phyloP scores from a whole-genome alignment of 257 asterid genomes.

The Cordia subcordata region DNA sequence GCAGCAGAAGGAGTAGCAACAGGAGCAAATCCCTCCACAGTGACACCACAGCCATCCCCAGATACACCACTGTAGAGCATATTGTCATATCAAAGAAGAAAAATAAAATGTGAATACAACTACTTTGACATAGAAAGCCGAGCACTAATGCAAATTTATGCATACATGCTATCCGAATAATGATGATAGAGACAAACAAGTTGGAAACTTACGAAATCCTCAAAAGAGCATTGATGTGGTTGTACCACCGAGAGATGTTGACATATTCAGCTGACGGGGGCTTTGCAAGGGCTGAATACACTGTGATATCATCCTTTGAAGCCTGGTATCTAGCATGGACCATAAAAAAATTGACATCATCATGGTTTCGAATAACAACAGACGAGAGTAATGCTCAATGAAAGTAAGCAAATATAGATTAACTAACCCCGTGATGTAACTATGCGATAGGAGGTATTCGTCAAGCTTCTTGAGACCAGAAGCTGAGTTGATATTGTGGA shows the following conservation, averaged over 20 bases:
- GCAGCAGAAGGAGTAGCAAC: slow-evolving; percentile 42
- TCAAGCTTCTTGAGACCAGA: slow-evolving; percentile 88
- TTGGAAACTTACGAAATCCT: slow-evolving; percentile 30
- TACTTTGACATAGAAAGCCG: no score
- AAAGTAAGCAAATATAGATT: not conserved
- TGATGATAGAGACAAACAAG: not conserved
- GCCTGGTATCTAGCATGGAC: slow-evolving; percentile 58
- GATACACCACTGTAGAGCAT: slow-evolving; percentile 56
- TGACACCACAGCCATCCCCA: slow-evolving; percentile 64
- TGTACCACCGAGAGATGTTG: slow-evolving; percentile 32
- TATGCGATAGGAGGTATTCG: slow-evolving; percentile 74
- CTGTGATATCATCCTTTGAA: slow-evolving; percentile 75
- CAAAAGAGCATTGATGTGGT: slow-evolving; percentile 33
- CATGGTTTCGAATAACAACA: not conserved
- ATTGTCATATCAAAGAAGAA: not conserved
- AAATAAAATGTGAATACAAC: not conserved
- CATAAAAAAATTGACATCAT: not conserved
- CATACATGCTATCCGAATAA: no score
- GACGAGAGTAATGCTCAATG: not conserved
- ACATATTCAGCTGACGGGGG: slow-evolving; percentile 59
- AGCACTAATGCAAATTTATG: no score
- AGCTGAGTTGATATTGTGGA: slow-evolving; percentile 39
- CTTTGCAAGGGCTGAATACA: slow-evolving; percentile 47
- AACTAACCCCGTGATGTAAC: slow-evolving; percentile 84
- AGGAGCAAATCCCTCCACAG: slow-evolving; percentile 47